A percentile compares a stretch with the other conserved stretches of the same genome.
Conservation (phyloP, 768 basidiomycete species). For the Omphalotus guepiniiformis region DNA sequence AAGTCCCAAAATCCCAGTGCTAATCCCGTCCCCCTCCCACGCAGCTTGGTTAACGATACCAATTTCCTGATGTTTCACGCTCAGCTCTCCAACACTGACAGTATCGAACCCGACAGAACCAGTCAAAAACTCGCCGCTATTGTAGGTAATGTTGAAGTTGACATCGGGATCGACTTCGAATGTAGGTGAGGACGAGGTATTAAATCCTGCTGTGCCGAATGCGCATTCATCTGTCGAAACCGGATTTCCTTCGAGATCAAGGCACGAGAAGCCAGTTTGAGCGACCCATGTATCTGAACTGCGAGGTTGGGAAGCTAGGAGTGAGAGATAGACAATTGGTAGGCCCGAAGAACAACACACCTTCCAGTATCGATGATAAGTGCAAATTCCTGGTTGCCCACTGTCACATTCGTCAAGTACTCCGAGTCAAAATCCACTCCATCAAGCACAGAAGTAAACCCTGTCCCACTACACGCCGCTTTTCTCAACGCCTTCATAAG, state of each 20-base stretch:
- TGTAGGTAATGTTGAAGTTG: constrained; percentile 21
- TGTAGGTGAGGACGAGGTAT: constrained; percentile 13
- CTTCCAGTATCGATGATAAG: constrained; percentile 20
- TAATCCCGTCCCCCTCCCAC: constrained; percentile 19
- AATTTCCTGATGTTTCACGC: constrained; percentile 17
- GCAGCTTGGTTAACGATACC: constrained; percentile 15
- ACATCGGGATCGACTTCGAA: constrained; percentile 16
- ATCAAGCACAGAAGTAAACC: constrained; percentile 12
- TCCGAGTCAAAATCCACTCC: constrained; percentile 16
- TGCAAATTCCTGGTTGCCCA: constrained; percentile 16
- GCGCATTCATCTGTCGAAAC: constrained; percentile 10
- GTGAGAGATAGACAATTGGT: not conserved
- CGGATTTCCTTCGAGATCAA: constrained; percentile 13
- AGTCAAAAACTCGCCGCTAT: constrained; percentile 16
- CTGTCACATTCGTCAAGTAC: constrained; percentile 16
- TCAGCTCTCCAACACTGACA: constrained; percentile 14
- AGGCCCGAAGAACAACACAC: not conserved
- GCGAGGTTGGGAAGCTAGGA: too few species aligned
- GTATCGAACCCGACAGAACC: constrained; percentile 20
- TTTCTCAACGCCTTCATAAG: constrained; percentile 12
- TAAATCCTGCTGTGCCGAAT: constrained; percentile 18
- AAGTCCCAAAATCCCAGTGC: constrained; percentile 17
- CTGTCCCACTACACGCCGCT: constrained; percentile 3
- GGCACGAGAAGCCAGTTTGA: constrained; percentile 18
- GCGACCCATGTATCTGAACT: constrained; percentile 22